These are phyloP conservation scores for Leptographium flavum DNA, from an alignment of 2,329 filamentous ascomycete species.

Conservation along the genomic window DNA sequence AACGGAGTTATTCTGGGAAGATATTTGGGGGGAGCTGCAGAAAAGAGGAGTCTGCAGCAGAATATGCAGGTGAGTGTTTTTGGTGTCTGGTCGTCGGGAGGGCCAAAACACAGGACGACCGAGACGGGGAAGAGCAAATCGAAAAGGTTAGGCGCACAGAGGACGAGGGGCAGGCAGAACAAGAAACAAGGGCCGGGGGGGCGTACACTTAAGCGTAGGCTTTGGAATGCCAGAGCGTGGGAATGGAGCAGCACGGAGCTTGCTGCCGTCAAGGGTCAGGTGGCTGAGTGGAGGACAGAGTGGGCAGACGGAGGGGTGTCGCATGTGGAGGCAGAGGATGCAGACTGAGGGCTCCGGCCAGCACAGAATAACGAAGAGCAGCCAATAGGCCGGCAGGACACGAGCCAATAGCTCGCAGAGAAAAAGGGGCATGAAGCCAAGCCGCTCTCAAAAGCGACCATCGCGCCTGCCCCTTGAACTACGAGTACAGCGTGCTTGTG, in stretches of 20 bases:
- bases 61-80: too few relatives aligned
- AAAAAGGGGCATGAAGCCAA: not conserved
- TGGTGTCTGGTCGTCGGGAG: too few relatives aligned
- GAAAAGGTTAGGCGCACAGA: not conserved
- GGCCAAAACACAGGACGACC: too few relatives aligned
- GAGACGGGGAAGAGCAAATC: not conserved
- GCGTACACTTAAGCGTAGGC: not conserved
- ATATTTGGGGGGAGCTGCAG: not conserved
- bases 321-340: not conserved
- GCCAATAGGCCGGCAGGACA: too few relatives aligned
- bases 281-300: conserved; percentile 6
- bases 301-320: not conserved
- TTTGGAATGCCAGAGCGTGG: too few relatives aligned
- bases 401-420: too few relatives aligned
- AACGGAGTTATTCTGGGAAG: too few relatives aligned
- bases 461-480: too few relatives aligned
- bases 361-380: not conserved
- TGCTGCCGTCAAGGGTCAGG: too few relatives aligned
- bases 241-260: too few relatives aligned
- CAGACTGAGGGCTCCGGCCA: not conserved
- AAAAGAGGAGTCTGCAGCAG: too few relatives aligned
- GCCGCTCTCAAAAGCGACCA: not conserved
- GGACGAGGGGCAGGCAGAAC: not conserved
- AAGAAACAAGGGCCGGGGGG: too few relatives aligned
- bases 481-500: not conserved